Evolutionary conservation across 148 eudicot species (phyloP).

Genomic region (Fagopyrum tataricum): DNA sequence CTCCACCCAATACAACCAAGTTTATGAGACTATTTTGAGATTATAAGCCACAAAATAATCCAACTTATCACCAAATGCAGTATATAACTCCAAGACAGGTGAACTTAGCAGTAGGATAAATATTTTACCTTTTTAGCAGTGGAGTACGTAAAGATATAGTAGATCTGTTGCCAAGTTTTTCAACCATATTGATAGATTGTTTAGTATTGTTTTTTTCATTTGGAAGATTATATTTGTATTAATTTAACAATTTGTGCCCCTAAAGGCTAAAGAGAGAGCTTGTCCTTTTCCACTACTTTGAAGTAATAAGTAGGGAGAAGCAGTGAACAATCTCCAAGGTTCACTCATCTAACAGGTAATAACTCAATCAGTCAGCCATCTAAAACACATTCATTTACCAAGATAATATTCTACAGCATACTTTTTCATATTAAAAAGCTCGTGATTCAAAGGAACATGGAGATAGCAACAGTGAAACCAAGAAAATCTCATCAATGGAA

Average conservation of each 20-base stretch:
- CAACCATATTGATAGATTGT: background rate
- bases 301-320: slow-evolving; percentile 1
- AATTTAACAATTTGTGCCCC: background rate
- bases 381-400: background rate
- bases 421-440: background rate
- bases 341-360: background rate
- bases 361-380: slow-evolving; percentile 1
- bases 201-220: slow-evolving; percentile 1
- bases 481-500: background rate
- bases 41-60: no score
- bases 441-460: background rate
- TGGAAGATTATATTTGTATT: slow-evolving; percentile 2
- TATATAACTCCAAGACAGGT: background rate
- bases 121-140: no score
- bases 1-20: no score
- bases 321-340: background rate
- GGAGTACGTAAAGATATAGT: background rate
- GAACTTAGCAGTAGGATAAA: background rate
- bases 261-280: background rate
- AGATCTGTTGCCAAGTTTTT: slow-evolving; percentile 4
- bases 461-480: background rate
- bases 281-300: background rate
- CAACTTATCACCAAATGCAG: no score
- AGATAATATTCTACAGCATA: background rate
- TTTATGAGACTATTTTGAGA: no score